A percentile compares a stretch with the other conserved stretches of the same genome.
Evolutionary conservation across 1,139 yeast genomes (phyloP).

Genomic region (Lodderomyces beijingensis): DNA sequence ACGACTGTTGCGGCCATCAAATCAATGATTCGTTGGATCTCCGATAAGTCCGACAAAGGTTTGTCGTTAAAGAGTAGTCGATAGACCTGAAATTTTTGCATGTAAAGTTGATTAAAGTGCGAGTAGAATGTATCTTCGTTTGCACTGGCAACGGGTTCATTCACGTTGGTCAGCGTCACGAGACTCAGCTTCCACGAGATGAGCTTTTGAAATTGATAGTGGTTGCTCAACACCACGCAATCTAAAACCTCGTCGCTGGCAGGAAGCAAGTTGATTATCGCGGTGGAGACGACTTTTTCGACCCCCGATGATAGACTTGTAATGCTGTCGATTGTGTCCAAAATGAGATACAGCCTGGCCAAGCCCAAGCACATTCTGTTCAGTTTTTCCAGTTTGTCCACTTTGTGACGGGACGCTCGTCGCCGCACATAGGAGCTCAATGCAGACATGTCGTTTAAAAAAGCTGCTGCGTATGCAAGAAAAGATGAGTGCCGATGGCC

Average conservation of each 20-base stretch:
- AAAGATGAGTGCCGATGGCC: conserved; percentile 58
- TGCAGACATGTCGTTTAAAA: conserved; percentile 57
- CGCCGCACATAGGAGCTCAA: conserved; percentile 36
- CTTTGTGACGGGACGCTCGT: conserved; percentile 17
- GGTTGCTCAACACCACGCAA: not conserved
- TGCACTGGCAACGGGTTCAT: not conserved
- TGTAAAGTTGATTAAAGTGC: conserved; percentile 11
- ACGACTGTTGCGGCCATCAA: conserved; percentile 35
- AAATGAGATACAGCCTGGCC: conserved; percentile 47
- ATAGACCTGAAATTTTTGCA: conserved; percentile 19
- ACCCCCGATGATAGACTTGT: conserved; percentile 2
- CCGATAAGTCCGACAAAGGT: conserved; percentile 12
- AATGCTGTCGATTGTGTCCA: conserved; percentile 47
- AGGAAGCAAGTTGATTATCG: not conserved
- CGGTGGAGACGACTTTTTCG: not conserved
- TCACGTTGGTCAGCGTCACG: not conserved
- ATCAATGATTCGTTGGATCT: conserved; percentile 21
- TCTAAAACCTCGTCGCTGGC: not conserved
- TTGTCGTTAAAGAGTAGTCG: conserved; percentile 25
- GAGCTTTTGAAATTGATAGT: too few species aligned
- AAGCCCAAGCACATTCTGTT: conserved; percentile 24
- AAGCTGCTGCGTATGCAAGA: conserved; percentile 47
- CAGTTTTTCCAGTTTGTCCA: conserved; percentile 9
- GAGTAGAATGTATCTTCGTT: conserved; percentile 2
- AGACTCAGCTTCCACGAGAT: too few species aligned